These are phyloP conservation scores for Neoboletus brunneissimus DNA, from an alignment of 768 basidiomycete genomes.

Conservation along the genomic window DNA sequence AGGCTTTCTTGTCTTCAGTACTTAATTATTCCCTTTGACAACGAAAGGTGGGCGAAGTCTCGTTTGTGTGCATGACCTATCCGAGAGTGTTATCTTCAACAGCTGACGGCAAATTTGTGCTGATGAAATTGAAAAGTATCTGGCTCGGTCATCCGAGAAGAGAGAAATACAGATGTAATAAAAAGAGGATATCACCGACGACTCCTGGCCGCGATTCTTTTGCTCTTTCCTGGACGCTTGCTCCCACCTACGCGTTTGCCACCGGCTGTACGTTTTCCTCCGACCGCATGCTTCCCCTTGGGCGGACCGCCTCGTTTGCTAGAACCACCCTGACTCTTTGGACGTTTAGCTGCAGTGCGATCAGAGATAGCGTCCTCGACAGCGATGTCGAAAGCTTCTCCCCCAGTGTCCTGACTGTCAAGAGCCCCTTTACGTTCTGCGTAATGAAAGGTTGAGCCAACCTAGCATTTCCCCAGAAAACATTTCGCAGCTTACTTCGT, in stretches of 20 bases:
- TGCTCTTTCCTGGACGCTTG: conserved; percentile 61
- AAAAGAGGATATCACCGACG: conserved; percentile 24
- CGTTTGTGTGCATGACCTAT: neutral
- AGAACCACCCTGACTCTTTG: conserved; percentile 27
- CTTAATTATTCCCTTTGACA: neutral
- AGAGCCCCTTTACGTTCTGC: conserved; percentile 82
- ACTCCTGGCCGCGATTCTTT: conserved; percentile 44
- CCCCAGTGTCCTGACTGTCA: conserved; percentile 55
- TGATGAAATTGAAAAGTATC: neutral
- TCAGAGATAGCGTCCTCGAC: conserved; percentile 87
- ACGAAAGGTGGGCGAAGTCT: neutral
- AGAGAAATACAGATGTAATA: conserved; percentile 4
- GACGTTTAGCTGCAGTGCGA: conserved; percentile 60
- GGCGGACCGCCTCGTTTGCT: conserved; percentile 34
- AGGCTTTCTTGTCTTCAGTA: too few relatives aligned
- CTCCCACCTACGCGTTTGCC: conserved; percentile 33
- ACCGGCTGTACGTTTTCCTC: conserved; percentile 4
- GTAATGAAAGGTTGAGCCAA: conserved; percentile 2
- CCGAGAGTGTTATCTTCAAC: neutral
- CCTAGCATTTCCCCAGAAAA: neutral
- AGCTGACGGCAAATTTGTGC: neutral
- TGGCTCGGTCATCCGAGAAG: conserved; percentile 1
- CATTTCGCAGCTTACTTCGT: conserved; percentile 54
- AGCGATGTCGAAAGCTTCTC: conserved; percentile 78
- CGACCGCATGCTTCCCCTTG: conserved; percentile 42